Evolutionary conservation across 257 asterid genomes (phyloP).

Genomic region (Oldenlandia corymbosa): DNA sequence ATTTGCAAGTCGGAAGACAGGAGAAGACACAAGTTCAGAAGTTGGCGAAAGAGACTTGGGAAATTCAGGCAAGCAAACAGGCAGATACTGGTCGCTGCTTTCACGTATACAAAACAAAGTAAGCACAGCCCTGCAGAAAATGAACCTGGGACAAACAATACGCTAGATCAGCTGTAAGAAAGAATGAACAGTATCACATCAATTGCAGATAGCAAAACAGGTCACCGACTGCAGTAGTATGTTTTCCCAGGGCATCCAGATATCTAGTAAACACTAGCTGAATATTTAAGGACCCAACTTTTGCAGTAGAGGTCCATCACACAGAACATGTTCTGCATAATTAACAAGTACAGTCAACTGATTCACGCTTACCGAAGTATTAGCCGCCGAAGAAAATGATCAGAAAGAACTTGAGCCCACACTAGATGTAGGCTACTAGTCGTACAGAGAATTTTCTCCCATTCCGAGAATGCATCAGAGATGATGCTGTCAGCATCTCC

Average conservation of each 20-base stretch:
- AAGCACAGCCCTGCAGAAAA: slow-evolving; percentile 86
- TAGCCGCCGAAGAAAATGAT: slow-evolving; percentile 81
- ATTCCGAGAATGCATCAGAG: slow-evolving; percentile 67
- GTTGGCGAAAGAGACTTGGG: slow-evolving; percentile 54
- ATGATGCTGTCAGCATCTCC: slow-evolving; percentile 50
- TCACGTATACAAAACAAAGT: slow-evolving; percentile 49
- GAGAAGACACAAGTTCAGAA: slow-evolving; percentile 60
- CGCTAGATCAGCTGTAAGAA: neutral
- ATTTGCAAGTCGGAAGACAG: slow-evolving; percentile 51
- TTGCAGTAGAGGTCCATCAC: neutral
- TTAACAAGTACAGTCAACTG: neutral
- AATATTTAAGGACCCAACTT: no score
- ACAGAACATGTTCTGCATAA: neutral
- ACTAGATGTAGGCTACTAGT: slow-evolving; percentile 66
- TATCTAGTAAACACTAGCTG: neutral
- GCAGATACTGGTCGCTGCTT: slow-evolving; percentile 43
- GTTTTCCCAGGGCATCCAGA: neutral
- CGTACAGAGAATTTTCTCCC: slow-evolving; percentile 92
- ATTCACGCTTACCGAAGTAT: slow-evolving; percentile 63
- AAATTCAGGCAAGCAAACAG: slow-evolving; percentile 80
- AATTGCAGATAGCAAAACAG: neutral
- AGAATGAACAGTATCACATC: neutral
- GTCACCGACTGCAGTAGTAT: neutral
- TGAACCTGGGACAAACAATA: slow-evolving; percentile 51
- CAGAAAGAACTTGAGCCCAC: slow-evolving; percentile 90